Base-by-base conservation (phyloP, 1,284 basidiomycete species). In the Sanghuangporus weigelae region DNA sequence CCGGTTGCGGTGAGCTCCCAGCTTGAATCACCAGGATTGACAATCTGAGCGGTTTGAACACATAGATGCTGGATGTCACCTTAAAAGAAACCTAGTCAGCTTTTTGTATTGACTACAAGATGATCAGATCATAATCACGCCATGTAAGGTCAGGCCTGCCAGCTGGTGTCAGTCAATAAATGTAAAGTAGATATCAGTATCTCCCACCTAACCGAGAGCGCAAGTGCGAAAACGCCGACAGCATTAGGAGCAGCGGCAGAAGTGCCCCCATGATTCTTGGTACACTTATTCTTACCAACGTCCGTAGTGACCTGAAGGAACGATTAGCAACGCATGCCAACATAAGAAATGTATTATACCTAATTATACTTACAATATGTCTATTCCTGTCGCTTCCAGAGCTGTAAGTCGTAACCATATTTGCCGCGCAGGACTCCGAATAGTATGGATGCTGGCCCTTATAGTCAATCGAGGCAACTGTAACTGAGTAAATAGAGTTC, bases 181-280 rank as follows among this genome's bases (percentile, higher is more conserved):
- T 46, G 39, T n/a, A 23, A 51, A 38, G 16, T 19, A 44, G 2
- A 44, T 8, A 26, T 61, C 38, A 50, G 14, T 6, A 19, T 58
- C 46, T 77, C 86, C 66, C 69, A 92, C 92, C 93, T 84, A 57
- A 83, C 91, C 76, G 93, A 81, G 8, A 98, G 79, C 3, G 93
- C 93, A 14, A 98, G 83, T 12, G 94, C 92, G 72, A 96, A 89
- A 49, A 97, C 91, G 31, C 93, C 96, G 8, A 87, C 95, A 44
- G 93, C 96, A 60, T 99, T 92, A 0, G 97, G 97, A 3, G 97
- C 97, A 3, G 97, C 97, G n/a, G 97, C 97, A 21, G 95, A 98
- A 0, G 97, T 99, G n/a, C 97, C 97, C 26, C 97, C 97, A 72
- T 99, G 97, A 0, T 77, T 81, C 54, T 81, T 81, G 0, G 96